Percentiles rank a stretch among this genome's conserved stretches.
phyloP scores from a whole-genome alignment of 2,329 filamentous ascomycete genomes.

The Nemania sp. region DNA sequence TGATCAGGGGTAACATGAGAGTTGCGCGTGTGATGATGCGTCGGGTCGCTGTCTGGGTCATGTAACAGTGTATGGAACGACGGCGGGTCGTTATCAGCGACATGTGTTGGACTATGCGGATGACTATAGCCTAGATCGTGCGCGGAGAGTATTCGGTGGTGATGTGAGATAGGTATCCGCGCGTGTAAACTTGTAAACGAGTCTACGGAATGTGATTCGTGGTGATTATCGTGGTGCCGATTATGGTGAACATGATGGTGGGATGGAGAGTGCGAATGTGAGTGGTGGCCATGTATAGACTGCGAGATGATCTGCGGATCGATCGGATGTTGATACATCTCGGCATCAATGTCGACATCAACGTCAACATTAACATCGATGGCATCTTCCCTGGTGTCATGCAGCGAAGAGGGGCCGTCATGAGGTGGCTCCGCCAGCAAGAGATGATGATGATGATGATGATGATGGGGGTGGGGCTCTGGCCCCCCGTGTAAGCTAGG shows the following conservation, averaged over 20 bases:
- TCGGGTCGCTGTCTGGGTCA: conserved; percentile 47
- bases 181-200: conserved; percentile 14
- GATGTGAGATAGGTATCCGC: conserved; percentile 23
- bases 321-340: conserved; percentile 58
- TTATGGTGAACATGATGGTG: conserved; percentile 19
- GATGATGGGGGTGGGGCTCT: too few species aligned
- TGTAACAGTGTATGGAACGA: conserved; percentile 58
- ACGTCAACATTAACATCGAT: too few species aligned
- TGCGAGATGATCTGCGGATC: conserved; percentile 63
- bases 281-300: conserved; percentile 34
- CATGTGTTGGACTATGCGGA: too few species aligned
- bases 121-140: conserved; percentile 30
- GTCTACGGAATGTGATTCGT: conserved; percentile 19
- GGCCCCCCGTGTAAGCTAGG: too few species aligned
- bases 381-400: too few species aligned
- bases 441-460: conserved; percentile 31
- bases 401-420: conserved; percentile 26
- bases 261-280: too few species aligned
- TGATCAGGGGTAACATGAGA: background rate
- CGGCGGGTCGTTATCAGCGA: conserved; percentile 52
- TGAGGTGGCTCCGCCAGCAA: conserved; percentile 40
- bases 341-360: conserved; percentile 36
- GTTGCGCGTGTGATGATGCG: background rate
- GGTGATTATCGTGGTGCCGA: conserved; percentile 19
- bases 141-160: conserved; percentile 16